Evolutionary conservation across 257 asterid genomes (phyloP), one percentile per base, ranked within the genome.

Genomic region (Solanum paucissectum): DNA sequence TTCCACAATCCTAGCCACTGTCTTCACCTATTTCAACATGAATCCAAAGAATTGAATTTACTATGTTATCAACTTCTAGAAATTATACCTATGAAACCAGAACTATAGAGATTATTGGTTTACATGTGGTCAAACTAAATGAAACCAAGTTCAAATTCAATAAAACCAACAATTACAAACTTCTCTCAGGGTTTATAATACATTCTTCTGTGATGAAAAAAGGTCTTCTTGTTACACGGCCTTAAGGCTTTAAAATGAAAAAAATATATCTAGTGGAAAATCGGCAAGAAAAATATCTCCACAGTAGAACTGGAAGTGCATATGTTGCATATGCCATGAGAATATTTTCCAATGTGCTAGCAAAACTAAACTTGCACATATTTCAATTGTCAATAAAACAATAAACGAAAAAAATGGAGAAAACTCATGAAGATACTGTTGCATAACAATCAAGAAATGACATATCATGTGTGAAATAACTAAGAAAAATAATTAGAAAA

Each of bases 1-100:
- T 93, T 97, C 98, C 89, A 95, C 98, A 64, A 97, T 95, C 91
- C 98, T 91, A 82, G 99, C 98, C 90, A 86, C 89, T 5, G 98
- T 85, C 89, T 38, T 93, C 62, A 94, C 96, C 99, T 97, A 88
- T 89, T 85, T 84, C 71, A 32, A 83, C 20, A 88, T 23, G 60
- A 29, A 77, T 42, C 36, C n/a, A 79, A 14, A 44, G 14, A 79
- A 79, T 2, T 79, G 38, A 44, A 64, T 27, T 25, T 44, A 79
- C 38, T 42, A 8, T 42, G 64, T 25, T 77, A 42, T 77, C 37
- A 77, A 79, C 37, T 42, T 18, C 37, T 42, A 79, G 37, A 42
- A 27, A 44, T 79, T 79, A 79, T 79, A 79, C 64, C 16, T 8
- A 79, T 44, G 84, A 16, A 79, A 42, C 66, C 84, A 79, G 14